These are phyloP conservation scores for Suillus plorans DNA, from an alignment of 768 basidiomycete genomes.

Conservation along the genomic window DNA sequence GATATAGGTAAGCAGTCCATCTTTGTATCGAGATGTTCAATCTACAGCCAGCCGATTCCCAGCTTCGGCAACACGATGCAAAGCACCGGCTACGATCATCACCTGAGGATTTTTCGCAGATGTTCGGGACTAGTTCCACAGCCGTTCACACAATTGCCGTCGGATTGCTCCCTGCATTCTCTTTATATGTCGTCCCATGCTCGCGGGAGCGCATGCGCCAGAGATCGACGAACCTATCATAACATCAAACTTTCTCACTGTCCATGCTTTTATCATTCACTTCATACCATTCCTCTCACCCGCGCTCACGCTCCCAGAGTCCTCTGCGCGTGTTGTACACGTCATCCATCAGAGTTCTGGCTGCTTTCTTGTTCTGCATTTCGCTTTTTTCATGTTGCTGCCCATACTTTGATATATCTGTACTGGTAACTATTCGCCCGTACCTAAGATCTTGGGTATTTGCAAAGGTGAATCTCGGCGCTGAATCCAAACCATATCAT, in stretches of 20 bases:
- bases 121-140: neutral
- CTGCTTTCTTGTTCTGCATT: neutral
- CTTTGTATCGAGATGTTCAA: neutral
- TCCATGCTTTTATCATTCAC: neutral
- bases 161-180: no score
- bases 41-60: neutral
- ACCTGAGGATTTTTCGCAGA: constrained; percentile 14
- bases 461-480: neutral
- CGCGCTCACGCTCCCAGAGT: no score
- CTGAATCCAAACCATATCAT: neutral
- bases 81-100: constrained; percentile 28
- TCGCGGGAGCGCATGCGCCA: constrained; percentile 4
- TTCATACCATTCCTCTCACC: neutral
- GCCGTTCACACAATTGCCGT: neutral
- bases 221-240: constrained; percentile 11
- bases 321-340: neutral
- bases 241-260: neutral
- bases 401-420: neutral
- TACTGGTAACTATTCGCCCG: neutral
- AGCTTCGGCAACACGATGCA: constrained; percentile 40
- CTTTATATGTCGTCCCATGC: neutral
- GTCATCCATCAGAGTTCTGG: neutral
- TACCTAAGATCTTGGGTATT: neutral
- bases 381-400: neutral
- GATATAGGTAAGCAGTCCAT: neutral